These are phyloP conservation scores for Berberis thunbergii DNA, from an alignment of 164 flowering plant genomes.

Conservation along the genomic window DNA sequence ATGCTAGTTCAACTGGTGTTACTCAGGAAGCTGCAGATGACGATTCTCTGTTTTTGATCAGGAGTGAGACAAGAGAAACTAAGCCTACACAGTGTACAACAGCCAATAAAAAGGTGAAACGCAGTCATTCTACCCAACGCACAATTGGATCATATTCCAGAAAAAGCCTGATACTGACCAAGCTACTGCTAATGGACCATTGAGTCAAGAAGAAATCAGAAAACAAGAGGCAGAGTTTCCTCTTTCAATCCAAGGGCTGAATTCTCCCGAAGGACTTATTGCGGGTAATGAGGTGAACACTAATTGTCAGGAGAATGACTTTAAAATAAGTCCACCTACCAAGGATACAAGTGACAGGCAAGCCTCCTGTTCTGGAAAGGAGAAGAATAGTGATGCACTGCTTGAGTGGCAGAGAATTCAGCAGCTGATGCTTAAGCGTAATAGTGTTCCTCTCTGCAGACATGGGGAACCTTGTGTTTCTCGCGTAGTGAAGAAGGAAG, in stretches of 20 bases:
- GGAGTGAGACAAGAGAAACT: conserved; percentile 12
- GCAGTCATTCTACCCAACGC: conserved; percentile 40
- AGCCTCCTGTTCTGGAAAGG: conserved; percentile 21
- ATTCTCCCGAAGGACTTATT: conserved; percentile 12
- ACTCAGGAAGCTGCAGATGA: conserved; percentile 7
- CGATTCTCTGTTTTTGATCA: conserved; percentile 4
- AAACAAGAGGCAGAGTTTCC: conserved; percentile 5
- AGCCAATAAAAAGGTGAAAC: conserved; percentile 45
- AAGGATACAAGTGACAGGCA: conserved; percentile 21
- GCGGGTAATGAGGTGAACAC: conserved; percentile 9
- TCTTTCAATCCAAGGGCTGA: not conserved
- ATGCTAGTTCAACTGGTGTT: conserved; percentile 5
- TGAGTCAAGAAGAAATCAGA: conserved; percentile 16
- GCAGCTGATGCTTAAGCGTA: conserved; percentile 79
- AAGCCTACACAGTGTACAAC: not conserved
- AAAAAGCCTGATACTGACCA: conserved; percentile 20
- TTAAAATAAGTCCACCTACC: conserved; percentile 10
- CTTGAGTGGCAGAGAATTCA: conserved; percentile 91
- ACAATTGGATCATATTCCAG: conserved; percentile 68
- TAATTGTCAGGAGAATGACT: conserved; percentile 6
- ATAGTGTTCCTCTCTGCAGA: conserved; percentile 82
- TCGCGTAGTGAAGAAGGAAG: conserved; percentile 80
- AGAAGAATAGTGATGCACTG: conserved; percentile 40
- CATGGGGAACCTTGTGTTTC: conserved; percentile 86
- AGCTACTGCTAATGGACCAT: conserved; percentile 9